Conservation (phyloP, 106 monocot species). For the Cymbidium sinense region DNA sequence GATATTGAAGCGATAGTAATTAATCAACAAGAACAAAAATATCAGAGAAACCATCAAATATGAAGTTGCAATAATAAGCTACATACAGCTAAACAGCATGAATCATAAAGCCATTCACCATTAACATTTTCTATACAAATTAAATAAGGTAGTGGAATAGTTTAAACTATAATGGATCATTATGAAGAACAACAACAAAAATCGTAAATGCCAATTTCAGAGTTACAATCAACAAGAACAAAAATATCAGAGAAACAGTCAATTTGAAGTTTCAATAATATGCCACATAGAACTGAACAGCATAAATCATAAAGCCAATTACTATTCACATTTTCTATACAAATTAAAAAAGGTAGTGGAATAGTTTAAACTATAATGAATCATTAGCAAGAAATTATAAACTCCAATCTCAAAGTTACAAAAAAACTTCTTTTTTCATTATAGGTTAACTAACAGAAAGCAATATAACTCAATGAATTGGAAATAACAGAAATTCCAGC, state of each 20-base stretch:
- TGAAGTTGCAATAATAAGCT: no score
- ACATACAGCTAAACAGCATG: no score
- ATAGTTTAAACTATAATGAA: background rate
- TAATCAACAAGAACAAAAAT: no score
- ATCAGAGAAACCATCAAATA: no score
- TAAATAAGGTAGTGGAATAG: background rate
- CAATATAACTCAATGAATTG: background rate
- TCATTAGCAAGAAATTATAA: background rate
- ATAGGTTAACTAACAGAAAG: background rate
- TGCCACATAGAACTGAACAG: no score
- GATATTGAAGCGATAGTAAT: no score
- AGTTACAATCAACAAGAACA: no score
- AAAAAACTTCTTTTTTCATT: background rate
- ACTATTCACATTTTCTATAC: background rate
- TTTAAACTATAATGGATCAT: background rate
- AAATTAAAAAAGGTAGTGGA: background rate
- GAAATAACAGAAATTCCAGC: conserved; percentile 4
- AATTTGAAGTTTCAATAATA: no score
- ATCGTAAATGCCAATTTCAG: no score
- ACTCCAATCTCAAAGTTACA: no score
- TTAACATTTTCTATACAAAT: background rate
- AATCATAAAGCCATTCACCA: background rate
- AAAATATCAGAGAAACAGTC: no score
- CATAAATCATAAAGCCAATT: background rate
- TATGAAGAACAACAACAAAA: no score